Evolutionary conservation across 2,329 filamentous ascomycete species (phyloP).

Genomic region (Colletotrichum lentis): DNA sequence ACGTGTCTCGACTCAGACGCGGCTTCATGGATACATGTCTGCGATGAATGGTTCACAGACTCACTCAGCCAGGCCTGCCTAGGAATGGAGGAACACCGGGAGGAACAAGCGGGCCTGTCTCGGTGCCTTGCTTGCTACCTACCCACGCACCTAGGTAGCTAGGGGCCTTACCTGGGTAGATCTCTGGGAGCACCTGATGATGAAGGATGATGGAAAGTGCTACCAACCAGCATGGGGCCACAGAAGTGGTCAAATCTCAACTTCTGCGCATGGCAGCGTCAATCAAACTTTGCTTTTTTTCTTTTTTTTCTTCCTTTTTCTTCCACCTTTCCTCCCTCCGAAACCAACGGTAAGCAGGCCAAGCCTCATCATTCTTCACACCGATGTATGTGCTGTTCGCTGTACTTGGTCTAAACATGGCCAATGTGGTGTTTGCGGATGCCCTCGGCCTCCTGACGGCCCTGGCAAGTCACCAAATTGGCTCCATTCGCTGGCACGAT

Average conservation of each 20-base stretch:
- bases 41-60: not conserved
- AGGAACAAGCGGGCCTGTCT: not conserved
- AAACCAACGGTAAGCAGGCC: slow-evolving; percentile 31
- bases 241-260: slow-evolving; percentile 33
- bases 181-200: not conserved
- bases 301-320: slow-evolving; percentile 14
- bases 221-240: not conserved
- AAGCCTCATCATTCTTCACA: slow-evolving; percentile 24
- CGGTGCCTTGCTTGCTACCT: too few relatives aligned
- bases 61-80: not conserved
- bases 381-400: slow-evolving; percentile 17
- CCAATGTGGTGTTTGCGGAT: not conserved
- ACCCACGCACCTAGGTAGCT: too few relatives aligned
- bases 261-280: slow-evolving; percentile 23
- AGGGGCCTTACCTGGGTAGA: too few relatives aligned
- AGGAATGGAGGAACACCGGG: not conserved
- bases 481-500: not conserved
- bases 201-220: not conserved
- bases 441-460: not conserved
- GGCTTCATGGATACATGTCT: not conserved
- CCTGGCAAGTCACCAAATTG: not conserved
- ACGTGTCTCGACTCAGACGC: not conserved
- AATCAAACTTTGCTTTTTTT: slow-evolving; percentile 28
- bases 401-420: slow-evolving; percentile 1
- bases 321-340: slow-evolving; percentile 20